Evolutionary conservation across 352 stramenopile genomes (phyloP).

Genomic region (Phytophthora citricola): DNA sequence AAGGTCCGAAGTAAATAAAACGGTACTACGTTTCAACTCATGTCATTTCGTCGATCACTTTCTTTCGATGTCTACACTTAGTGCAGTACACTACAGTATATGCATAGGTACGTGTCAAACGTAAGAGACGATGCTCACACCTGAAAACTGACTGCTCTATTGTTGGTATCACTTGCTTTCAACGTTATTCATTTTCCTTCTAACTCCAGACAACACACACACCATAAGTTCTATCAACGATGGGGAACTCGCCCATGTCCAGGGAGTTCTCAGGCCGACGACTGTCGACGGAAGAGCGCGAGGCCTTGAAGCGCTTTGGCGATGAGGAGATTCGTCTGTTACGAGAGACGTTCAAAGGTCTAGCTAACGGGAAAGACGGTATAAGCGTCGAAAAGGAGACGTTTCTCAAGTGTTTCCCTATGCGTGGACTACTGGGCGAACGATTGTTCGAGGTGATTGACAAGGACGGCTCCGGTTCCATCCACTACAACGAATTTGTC

Average conservation of each 20-base stretch:
- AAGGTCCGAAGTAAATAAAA: too few relatives aligned
- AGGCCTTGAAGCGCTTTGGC: constrained; percentile 79
- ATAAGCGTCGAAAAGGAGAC: constrained; percentile 91
- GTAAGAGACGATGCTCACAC: constrained; percentile 1
- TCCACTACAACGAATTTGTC: constrained; percentile 94
- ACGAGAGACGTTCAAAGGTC: constrained; percentile 81
- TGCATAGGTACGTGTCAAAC: not conserved
- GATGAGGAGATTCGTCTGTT: constrained; percentile 83
- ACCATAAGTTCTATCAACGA: constrained; percentile 15
- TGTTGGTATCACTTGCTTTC: constrained; percentile 16
- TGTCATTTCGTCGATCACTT: too few relatives aligned
- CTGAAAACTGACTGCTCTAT: constrained; percentile 36
- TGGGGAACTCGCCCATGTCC: constrained; percentile 72
- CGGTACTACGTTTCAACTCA: too few relatives aligned
- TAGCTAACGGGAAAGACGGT: constrained; percentile 69
- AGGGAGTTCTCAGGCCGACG: constrained; percentile 61
- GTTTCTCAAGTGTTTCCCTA: constrained; percentile 94
- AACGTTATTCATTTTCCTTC: constrained; percentile 27
- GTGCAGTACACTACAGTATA: too few relatives aligned
- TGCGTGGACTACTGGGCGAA: constrained; percentile 91
- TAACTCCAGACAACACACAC: constrained; percentile 6
- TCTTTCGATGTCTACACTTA: too few relatives aligned
- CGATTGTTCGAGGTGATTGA: constrained; percentile 94
- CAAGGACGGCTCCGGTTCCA: constrained; percentile 85
- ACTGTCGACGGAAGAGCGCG: constrained; percentile 59